These are phyloP conservation scores for Blastomyces silverae DNA, from an alignment of 2,329 filamentous ascomycete species.

Conservation along the genomic window DNA sequence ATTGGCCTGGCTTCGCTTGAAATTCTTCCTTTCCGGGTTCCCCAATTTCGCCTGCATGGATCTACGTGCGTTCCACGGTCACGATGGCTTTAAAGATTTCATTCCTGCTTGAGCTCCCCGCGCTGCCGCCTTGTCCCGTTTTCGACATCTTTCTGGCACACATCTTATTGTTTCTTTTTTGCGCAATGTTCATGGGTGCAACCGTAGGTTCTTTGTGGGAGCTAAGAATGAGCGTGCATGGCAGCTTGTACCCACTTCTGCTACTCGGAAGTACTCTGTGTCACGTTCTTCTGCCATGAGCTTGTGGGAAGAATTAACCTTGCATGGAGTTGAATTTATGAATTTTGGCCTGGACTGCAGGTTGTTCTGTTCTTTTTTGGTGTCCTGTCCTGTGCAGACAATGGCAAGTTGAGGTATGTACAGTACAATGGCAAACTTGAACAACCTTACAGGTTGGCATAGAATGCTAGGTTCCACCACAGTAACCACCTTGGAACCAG, in stretches of 20 bases:
- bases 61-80: no score
- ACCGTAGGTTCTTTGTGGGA: not conserved
- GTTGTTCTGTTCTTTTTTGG: not conserved
- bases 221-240: not conserved
- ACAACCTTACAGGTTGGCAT: not conserved
- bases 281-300: conserved; percentile 7
- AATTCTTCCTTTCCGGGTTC: not conserved
- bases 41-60: not conserved
- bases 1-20: not conserved
- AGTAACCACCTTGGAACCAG: not conserved
- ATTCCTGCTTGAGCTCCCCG: not conserved
- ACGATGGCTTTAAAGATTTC: not conserved
- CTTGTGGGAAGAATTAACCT: not conserved
- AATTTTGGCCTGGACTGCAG: conserved; percentile 2
- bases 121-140: not conserved
- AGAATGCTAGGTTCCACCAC: not conserved
- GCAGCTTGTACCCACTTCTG: not conserved
- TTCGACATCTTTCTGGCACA: not conserved
- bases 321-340: not conserved
- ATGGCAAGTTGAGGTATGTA: not conserved
- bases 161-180: not conserved
- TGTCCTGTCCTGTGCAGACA: not conserved
- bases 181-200: not conserved
- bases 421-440: not conserved
- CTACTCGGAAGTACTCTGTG: conserved; percentile 8